These are phyloP conservation scores for Inga leiocalycina DNA, from an alignment of 306 rosid genomes.

Conservation along the genomic window DNA sequence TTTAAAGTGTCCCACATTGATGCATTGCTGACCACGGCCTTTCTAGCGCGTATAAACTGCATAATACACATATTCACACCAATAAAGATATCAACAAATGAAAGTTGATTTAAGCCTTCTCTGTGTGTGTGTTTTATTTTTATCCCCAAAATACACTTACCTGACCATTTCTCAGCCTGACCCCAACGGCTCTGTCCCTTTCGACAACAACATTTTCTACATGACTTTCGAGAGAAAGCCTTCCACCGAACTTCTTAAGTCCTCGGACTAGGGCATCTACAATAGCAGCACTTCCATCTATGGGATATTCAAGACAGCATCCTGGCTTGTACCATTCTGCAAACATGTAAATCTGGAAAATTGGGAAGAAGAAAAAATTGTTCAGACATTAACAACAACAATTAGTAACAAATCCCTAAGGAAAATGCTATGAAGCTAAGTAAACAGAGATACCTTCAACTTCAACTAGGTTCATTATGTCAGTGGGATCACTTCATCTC, in stretches of 20 bases:
- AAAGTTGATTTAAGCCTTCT: neutral
- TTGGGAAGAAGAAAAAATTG: neutral
- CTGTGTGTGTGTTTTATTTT: neutral
- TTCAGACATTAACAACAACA: conserved; percentile 14
- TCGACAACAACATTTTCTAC: conserved; percentile 76
- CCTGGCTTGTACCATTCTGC: conserved; percentile 99
- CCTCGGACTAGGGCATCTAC: conserved; percentile 89
- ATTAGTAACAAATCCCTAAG: neutral
- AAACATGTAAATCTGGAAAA: conserved; percentile 83
- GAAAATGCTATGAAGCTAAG: conserved; percentile 10
- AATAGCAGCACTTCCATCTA: conserved; percentile 73
- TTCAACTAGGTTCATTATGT: neutral
- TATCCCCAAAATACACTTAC: conserved; percentile 45
- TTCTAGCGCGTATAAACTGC: conserved; percentile 86
- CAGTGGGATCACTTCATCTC: neutral
- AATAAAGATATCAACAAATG: neutral
- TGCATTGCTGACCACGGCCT: conserved; percentile 90
- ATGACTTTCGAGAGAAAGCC: conserved; percentile 76
- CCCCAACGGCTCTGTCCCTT: conserved; percentile 80
- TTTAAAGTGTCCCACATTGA: conserved; percentile 92
- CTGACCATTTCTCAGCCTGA: conserved; percentile 77
- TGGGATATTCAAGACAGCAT: conserved; percentile 88
- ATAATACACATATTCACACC: conserved; percentile 22
- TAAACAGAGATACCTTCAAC: neutral
- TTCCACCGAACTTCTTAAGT: conserved; percentile 78